A percentile compares a stretch with the other conserved stretches of the same genome.
These are phyloP conservation scores for Dianthus caryophyllus DNA, from an alignment of 148 eudicot species.

Conservation along the genomic window DNA sequence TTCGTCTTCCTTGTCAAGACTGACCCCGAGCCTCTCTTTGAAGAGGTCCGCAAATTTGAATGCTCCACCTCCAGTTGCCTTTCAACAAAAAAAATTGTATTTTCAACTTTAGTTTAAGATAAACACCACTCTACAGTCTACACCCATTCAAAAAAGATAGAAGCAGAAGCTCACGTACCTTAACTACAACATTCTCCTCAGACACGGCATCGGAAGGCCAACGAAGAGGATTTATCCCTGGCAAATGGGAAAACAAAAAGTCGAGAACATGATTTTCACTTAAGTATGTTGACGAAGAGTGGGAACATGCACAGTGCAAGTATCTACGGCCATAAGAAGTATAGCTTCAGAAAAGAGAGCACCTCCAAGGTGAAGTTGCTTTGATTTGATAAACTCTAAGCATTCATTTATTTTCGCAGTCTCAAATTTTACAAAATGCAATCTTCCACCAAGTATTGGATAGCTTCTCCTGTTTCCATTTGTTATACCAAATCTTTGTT, in stretches of 20 bases:
- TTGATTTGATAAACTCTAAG: conserved; percentile 87
- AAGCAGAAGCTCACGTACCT: conserved; percentile 39
- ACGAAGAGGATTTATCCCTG: conserved; percentile 65
- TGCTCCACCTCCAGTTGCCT: conserved; percentile 99
- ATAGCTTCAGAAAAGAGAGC: conserved; percentile 17
- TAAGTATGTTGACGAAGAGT: background rate
- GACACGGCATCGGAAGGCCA: conserved; percentile 53
- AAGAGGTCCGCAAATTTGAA: conserved; percentile 85
- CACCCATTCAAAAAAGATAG: background rate
- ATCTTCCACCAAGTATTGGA: conserved; percentile 95
- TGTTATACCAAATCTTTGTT: conserved; percentile 56
- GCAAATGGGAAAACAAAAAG: background rate
- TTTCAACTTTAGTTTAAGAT: background rate
- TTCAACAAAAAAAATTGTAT: conserved; percentile 34
- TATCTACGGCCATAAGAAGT: background rate
- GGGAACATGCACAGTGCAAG: background rate
- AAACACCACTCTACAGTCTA: background rate
- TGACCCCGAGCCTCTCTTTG: conserved; percentile 92
- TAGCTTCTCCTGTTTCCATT: conserved; percentile 74
- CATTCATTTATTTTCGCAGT: conserved; percentile 83
- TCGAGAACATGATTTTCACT: background rate
- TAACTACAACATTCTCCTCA: conserved; percentile 75
- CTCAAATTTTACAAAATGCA: conserved; percentile 97
- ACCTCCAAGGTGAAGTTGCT: conserved; percentile 95
- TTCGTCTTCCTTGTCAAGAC: conserved; percentile 96